phyloP scores from a whole-genome alignment of 768 basidiomycete species.

The Kwoniella bestiolae region DNA sequence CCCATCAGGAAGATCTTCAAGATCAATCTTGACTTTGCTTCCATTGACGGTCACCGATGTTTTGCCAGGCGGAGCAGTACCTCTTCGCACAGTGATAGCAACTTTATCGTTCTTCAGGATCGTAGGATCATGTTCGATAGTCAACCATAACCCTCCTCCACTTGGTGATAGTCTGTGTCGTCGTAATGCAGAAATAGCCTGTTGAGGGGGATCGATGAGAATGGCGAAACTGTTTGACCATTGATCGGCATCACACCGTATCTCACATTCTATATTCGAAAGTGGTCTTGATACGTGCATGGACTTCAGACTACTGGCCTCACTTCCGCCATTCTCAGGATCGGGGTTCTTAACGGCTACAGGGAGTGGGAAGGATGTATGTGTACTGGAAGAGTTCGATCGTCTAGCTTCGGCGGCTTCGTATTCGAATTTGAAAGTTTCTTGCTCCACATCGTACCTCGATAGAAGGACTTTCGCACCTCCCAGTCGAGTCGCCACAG shows the following conservation, averaged over 20 bases:
- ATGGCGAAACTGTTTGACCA: slow-evolving; percentile 64
- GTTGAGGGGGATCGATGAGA: slow-evolving; percentile 89
- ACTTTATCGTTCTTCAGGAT: slow-evolving; percentile 80
- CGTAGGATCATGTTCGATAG: slow-evolving; percentile 79
- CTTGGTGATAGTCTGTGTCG: slow-evolving; percentile 82
- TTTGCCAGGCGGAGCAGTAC: slow-evolving; percentile 63
- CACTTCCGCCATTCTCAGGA: slow-evolving; percentile 61
- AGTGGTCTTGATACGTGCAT: slow-evolving; percentile 39
- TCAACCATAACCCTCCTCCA: slow-evolving; percentile 94
- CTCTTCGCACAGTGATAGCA: slow-evolving; percentile 73
- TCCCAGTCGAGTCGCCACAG: slow-evolving; percentile 82
- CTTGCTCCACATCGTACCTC: slow-evolving; percentile 85
- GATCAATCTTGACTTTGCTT: slow-evolving; percentile 77
- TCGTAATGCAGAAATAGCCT: slow-evolving; percentile 76
- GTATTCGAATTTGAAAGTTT: slow-evolving; percentile 81
- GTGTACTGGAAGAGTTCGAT: slow-evolving; percentile 48
- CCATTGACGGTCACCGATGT: slow-evolving; percentile 88
- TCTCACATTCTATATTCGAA: slow-evolving; percentile 77
- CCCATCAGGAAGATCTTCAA: slow-evolving; percentile 81
- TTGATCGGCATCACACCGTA: slow-evolving; percentile 87
- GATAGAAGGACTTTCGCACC: slow-evolving; percentile 71
- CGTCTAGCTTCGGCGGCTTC: slow-evolving; percentile 59
- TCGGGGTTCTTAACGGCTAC: slow-evolving; percentile 49
- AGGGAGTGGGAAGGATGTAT: slow-evolving; percentile 49
- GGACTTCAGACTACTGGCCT: slow-evolving; percentile 34